Evolutionary conservation across 1,139 yeast species (phyloP), one percentile per base, ranked within the genome.

Genomic region (Magnusiomyces paraingens): DNA sequence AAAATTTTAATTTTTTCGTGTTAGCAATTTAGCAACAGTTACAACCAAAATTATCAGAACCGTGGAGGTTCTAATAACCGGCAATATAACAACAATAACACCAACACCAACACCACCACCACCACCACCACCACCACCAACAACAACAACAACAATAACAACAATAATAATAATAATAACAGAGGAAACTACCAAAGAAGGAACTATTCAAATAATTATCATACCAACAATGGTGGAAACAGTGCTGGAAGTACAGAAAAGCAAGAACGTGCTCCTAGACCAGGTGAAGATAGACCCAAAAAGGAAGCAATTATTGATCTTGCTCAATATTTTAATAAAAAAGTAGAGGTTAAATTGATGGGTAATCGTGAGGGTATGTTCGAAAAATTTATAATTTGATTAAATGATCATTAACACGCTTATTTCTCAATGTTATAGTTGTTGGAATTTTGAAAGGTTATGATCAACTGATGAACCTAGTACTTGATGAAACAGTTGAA

Each of bases 381-480:
- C 2, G 4, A 47, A n/a, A 26, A 26, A 26, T 26, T 26, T 26
- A 12, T 42, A 14, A 36, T 12, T 18, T 38, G 8, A 5, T 26
- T 36, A n/a, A 43, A 47, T 36, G 12, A 10, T 15, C 21, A 11
- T 49, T 26, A 32, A n/a, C 11, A n/a, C 17, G 29, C 12, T 39
- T 20, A n/a, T 17, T n/a, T 29, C 44, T 38, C 50, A 41, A 73
- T 75, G 11, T 38, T 5, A 43, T 47, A 66, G 83, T 91, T 10
- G 76, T 78, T 26, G 99, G 99, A 22, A 72, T 74, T 0, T 77
- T 93, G 62, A 88, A 86, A 64, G 98, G 99, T 18, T 90, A 79
- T 67, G 99, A 93, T 68, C 95, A 87, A 69, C 77, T 90, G 69
- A 86, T 91, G 95, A 93, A 93, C 71, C 76, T 93, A 62, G 98